phyloP scores from a whole-genome alignment of 805 yeast genomes.

The Jamesozyma rosinii region DNA sequence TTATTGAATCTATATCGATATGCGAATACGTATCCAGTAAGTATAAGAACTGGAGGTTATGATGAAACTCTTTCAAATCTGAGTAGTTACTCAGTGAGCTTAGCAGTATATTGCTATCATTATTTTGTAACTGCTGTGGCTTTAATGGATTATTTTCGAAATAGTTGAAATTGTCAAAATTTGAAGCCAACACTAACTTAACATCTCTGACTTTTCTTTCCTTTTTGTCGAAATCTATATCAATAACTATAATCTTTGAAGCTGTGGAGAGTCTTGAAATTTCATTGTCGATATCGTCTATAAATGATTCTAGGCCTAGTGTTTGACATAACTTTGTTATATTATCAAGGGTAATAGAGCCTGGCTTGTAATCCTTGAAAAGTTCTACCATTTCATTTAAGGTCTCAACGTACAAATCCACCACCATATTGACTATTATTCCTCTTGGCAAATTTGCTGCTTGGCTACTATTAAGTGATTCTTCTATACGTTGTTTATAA shows the following conservation, averaged over 20 bases:
- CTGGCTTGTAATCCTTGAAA: constrained; percentile 29
- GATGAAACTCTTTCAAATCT: constrained; percentile 26
- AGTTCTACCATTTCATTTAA: constrained; percentile 25
- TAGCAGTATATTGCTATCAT: constrained; percentile 21
- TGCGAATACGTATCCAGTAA: constrained; percentile 27
- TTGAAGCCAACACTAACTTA: constrained; percentile 30
- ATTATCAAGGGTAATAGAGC: constrained; percentile 25
- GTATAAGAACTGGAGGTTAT: constrained; percentile 26
- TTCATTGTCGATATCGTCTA: constrained; percentile 23
- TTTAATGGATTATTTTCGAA: constrained; percentile 8
- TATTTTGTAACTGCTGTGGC: not conserved
- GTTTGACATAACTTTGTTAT: constrained; percentile 30
- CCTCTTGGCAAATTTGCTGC: not conserved
- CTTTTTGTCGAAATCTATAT: constrained; percentile 27
- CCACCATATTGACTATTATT: constrained; percentile 11
- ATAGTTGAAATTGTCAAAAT: constrained; percentile 31
- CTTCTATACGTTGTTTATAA: too few species aligned
- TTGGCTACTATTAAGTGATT: not conserved
- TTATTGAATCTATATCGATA: constrained; percentile 21
- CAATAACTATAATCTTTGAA: constrained; percentile 31
- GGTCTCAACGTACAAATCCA: constrained; percentile 21
- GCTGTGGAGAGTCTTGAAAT: constrained; percentile 30
- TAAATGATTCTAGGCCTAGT: constrained; percentile 28
- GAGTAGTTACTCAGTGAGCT: constrained; percentile 24
- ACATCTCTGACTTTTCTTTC: constrained; percentile 26